A percentile compares a stretch with the other conserved stretches of the same genome.
Conservation (phyloP, 768 basidiomycete species). For the Lactarius sanguifluus region DNA sequence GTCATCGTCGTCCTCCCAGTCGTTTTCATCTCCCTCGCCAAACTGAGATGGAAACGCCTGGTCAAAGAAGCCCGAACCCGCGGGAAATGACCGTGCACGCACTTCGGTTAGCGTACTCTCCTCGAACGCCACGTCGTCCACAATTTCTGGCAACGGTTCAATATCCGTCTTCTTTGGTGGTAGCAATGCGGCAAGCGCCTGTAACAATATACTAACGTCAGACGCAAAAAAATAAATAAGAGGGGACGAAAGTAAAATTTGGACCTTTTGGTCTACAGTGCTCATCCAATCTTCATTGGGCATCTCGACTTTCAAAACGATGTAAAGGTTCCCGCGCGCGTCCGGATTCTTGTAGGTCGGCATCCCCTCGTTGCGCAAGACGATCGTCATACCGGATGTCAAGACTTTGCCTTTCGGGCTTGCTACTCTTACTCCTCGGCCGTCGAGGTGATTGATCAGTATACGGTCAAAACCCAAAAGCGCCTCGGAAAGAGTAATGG, state of each 20-base stretch:
- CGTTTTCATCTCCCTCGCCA: constrained; percentile 62
- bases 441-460: constrained; percentile 88
- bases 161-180: constrained; percentile 77
- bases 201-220: constrained; percentile 13
- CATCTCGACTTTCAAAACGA: constrained; percentile 88
- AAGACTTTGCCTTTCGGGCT: constrained; percentile 77
- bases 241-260: background rate
- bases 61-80: constrained; percentile 76
- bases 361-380: constrained; percentile 88
- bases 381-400: constrained; percentile 68
- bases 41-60: constrained; percentile 67
- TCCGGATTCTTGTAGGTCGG: constrained; percentile 66
- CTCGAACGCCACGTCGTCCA: constrained; percentile 71
- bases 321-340: constrained; percentile 76
- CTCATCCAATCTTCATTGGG: constrained; percentile 76
- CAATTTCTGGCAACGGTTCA: constrained; percentile 66
- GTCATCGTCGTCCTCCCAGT: constrained; percentile 69
- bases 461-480: constrained; percentile 94
- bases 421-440: constrained; percentile 79
- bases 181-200: constrained; percentile 64
- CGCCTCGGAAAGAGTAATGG: constrained; percentile 90
- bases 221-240: constrained; percentile 18
- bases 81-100: constrained; percentile 75
- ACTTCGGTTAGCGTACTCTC: constrained; percentile 80
- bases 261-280: constrained; percentile 59